These are phyloP conservation scores for Phytopythium delawarense DNA, from an alignment of 352 stramenopile species.

Conservation along the genomic window DNA sequence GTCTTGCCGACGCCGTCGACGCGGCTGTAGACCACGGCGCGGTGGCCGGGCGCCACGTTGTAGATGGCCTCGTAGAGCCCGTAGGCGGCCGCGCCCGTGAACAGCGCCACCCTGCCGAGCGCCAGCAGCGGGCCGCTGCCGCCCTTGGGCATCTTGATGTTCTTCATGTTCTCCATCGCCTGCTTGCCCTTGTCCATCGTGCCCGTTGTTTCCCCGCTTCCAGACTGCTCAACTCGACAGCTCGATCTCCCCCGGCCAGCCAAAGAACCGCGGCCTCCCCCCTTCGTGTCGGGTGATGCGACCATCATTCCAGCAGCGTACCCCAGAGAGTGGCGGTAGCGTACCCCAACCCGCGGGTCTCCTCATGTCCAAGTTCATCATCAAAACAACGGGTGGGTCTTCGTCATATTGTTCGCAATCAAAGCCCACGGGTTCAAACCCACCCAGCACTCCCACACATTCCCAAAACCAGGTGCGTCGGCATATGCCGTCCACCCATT, in stretches of 20 bases:
- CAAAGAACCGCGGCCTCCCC: conserved; percentile 17
- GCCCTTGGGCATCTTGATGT: conserved; percentile 80
- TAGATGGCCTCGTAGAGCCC: conserved; percentile 83
- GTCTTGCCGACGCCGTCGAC: conserved; percentile 78
- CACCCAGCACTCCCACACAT: background rate
- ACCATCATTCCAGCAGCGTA: conserved; percentile 2
- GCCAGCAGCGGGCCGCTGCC: conserved; percentile 47
- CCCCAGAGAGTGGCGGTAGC: background rate
- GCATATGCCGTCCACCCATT: background rate
- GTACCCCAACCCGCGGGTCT: no score
- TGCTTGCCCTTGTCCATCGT: conserved; percentile 82
- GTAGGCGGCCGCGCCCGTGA: conserved; percentile 65
- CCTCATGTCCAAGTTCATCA: no score
- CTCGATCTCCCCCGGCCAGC: conserved; percentile 9
- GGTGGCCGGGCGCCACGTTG: conserved; percentile 86
- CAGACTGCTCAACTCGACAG: conserved; percentile 12
- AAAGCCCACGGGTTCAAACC: no score
- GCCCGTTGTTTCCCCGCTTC: conserved; percentile 10
- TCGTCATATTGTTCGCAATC: no score
- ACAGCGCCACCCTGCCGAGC: conserved; percentile 56
- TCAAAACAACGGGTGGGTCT: no score
- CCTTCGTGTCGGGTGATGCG: background rate
- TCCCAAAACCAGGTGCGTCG: background rate
- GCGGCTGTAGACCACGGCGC: conserved; percentile 89
- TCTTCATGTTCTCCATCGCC: conserved; percentile 88